Base-by-base conservation (phyloP, 495 filamentous ascomycete species). In the Annulohypoxylon stygium region DNA sequence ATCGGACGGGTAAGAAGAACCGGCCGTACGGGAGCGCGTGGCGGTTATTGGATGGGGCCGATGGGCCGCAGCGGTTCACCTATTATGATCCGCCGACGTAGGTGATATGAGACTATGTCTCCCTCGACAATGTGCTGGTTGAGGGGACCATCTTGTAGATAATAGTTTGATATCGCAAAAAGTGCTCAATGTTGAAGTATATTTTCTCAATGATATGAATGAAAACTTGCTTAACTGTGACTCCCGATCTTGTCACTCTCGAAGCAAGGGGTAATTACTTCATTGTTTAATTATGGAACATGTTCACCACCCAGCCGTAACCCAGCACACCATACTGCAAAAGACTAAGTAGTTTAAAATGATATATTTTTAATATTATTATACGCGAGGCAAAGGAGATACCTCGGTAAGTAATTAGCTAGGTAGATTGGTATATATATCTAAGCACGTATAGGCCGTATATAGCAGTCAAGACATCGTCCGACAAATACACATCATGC, bases 311-410 rank as follows among this genome's bases (percentile, higher is more conserved):
- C 39, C 39, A 43, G 14, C 39, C 4, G 2, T n/a, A 2, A 5
- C 39, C 12, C 12, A 43, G 14, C 12, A 43, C 12, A 43, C 2
- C 10, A n/a, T 18, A 16, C 5, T 18, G 5, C 10, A 45, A 7
- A 20, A 47, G n/a, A 9, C n/a, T 3, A 12, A 8, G 2, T 12
- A n/a, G 3, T n/a, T 25, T 54, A 11, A 30, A 3, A 14, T 30
- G 1, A 33, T 54, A 11, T 54, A 33, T 26, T 54, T 20, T 26
- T 54, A 54, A 30, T 11, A 54, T 54, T 54, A 54, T 54, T 54
- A 54, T 23, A 54, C 14, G 9, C 4, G n/a, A 33, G 16, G 4
- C 11, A 14, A 14, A 30, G 50, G 16, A 43, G 14, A 43, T 43
- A 43, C 39, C 39, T 43, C 14, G 39, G 39, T 43, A 5, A 43